A percentile compares a stretch with the other conserved stretches of the same genome.
Conservation (phyloP, 169 alveolate genomes). For the Condylostoma magnum region DNA sequence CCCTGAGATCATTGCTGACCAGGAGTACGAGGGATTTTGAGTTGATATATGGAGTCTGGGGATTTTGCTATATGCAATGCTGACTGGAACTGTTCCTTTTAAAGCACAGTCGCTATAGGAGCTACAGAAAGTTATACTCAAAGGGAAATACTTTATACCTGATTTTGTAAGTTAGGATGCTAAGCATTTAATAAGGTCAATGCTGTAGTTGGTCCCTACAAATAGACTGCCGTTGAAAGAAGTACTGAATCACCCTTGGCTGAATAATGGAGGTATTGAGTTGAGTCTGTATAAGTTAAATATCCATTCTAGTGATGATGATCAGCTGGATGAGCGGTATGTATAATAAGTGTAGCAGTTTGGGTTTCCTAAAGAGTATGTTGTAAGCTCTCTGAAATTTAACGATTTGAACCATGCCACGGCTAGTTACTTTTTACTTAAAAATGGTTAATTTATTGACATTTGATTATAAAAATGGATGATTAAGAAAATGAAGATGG, state of each 20-base stretch:
- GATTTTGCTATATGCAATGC: conserved; percentile 59
- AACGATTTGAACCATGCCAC: conserved; percentile 62
- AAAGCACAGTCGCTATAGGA: conserved; percentile 50
- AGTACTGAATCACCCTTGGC: conserved; percentile 68
- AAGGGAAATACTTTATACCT: conserved; percentile 52
- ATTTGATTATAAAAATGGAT: too few species aligned
- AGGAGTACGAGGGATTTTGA: conserved; percentile 61
- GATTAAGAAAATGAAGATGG: too few species aligned
- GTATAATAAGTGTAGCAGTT: not conserved
- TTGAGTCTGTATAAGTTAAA: too few species aligned
- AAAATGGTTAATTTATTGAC: too few species aligned
- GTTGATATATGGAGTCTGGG: conserved; percentile 77
- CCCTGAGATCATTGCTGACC: conserved; percentile 67
- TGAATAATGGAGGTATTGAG: too few species aligned
- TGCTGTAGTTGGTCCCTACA: conserved; percentile 58
- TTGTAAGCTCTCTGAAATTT: conserved; percentile 41
- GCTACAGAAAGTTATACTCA: conserved; percentile 43
- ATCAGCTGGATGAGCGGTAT: too few species aligned
- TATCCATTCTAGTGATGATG: too few species aligned
- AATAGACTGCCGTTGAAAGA: conserved; percentile 51
- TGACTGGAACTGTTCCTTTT: conserved; percentile 70
- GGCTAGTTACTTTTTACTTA: too few species aligned
- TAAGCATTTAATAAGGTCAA: conserved; percentile 43
- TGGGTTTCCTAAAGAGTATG: conserved; percentile 62
- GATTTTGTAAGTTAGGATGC: conserved; percentile 51